Evolutionary conservation across 2,329 filamentous ascomycete genomes (phyloP), one percentile per base, ranked within the genome.

Genomic region (Colletotrichum chrysophilum): DNA sequence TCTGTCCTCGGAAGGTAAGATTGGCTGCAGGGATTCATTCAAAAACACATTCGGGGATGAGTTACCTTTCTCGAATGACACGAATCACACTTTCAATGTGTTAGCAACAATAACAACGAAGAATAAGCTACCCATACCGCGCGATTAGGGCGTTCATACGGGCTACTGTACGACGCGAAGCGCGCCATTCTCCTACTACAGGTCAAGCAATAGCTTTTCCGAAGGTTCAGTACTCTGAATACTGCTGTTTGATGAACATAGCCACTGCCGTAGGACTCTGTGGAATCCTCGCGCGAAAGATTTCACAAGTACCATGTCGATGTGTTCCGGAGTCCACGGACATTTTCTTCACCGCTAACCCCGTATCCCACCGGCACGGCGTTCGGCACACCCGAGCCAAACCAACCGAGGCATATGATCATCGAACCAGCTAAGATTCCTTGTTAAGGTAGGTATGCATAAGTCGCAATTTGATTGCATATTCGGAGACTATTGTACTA

Each of bases 221-320:
- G 1, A 5, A 43, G 4, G 4, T 43, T 4, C 2, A 10, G 1
- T 43, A 16, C 36, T 10, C 8, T 43, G 4, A 6, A 10, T 10
- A 10, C 1, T 43, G 18, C 4, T 1, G 38, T 10, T 6, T 0
- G 0, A 43, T 6, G 38, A 6, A 3, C 10, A 6, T 0, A 10
- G 38, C 3, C 8, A n/a, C 4, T 43, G 38, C 9, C 18, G 0
- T n/a, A 3, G 4, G 38, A n/a, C 4, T 43, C 8, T 2, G 8
- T n/a, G 43, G 5, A 48, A 21, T 7, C 3, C 5, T 21, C 2
- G 43, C n/a, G 43, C 43, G n/a, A 12, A 48, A 48, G 10, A 13
- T 0, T 48, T 13, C 10, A 48, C 18, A n/a, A 48, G 43, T 21
- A 2, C 43, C 9, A 21, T n/a, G 10, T 3, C 9, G 18, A n/a